Evolutionary conservation across 2,329 filamentous ascomycete species (phyloP), one percentile per base, ranked within the genome.

Genomic region (Colletotrichum aenigma): DNA sequence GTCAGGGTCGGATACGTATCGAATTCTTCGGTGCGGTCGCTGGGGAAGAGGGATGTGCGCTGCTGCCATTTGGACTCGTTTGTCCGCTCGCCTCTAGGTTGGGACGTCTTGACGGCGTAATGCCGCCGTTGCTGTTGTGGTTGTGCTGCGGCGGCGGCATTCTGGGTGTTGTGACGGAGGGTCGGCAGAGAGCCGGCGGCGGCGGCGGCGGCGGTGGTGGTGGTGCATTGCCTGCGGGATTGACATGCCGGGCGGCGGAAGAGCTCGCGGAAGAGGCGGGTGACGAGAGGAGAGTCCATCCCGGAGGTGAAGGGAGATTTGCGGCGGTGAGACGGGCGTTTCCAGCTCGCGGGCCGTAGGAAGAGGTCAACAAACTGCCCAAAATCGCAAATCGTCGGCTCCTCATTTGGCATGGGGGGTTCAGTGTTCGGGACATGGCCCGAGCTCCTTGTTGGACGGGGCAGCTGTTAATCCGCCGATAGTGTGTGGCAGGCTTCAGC

Each of bases 41-140:
- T 88, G 0, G 94, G 92, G 75, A 97, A 93, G 24, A 95, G 86
- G 77, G 94, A 91, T 32, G 91, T 94, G 76, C 96, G 90, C 83
- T 97, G 96, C 85, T 96, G 95, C 97, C 97, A 98, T 80, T 93
- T 89, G 85, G 91, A 94, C 82, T 94, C 94, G 79, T 89, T 90
- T 65, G 84, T 83, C 79, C 84, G 85, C 82, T 86, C 71, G 26
- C 70, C 70, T 30, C 21, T 55, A 52, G 21, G 55, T 8, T 6
- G 58, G 12, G 58, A 34, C 21, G 72, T 74, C 68, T 77, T 79
- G 32, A 78, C 77, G 62, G 78, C 78, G 71, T 79, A 79, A 26
- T 76, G 79, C 76, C 83, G 82, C 69, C 82, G 81, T 71, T 84
- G 81, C 18, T 79, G 80, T 13, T 32, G 21, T 24, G 48, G 38